Base-by-base conservation (phyloP, 176 grass and related monocot genomes). In the Avena insularis region DNA sequence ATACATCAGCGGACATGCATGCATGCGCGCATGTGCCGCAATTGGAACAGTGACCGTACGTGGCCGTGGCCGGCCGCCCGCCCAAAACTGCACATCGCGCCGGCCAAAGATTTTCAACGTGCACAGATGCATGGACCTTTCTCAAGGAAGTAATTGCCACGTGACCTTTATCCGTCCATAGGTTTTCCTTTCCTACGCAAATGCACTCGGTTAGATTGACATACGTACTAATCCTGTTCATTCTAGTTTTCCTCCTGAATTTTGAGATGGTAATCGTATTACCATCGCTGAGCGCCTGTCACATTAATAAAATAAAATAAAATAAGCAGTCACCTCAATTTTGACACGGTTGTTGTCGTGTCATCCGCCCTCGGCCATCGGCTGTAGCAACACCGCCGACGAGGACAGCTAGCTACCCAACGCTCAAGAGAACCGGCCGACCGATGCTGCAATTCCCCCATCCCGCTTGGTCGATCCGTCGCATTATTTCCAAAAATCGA, bases 61-160 rank as follows among this genome's bases (percentile, higher is more conserved):
- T 46, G 19, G 20, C 43, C 31, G 70, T 73, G 70, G 19, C 67
- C 40, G 69, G 21, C 33, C 33, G 19, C 5, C 43, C 70, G 70
- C 43, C 70, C 70, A 73, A 73, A 7, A 15, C 12, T 5, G 71
- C 20, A 74, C 71, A 49, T 12, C 14, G n/a, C 45, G 71, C 71
- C 12, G 71, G n/a, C 71, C 71, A 75, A 50, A 15, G 45, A 25
- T 49, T 23, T 74, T 49, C 71, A 49, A 49, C n/a, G 46, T 25
- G 71, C 71, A 23, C 35, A 36, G 25, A 25, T 25, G 25, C 20
- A 47, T 48, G 19, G 5, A 48, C 23, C 43, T 6, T 49, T 51
- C 71, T 75, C 46, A 49, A 51, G 72, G 45, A 45, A 25, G 11
- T 21, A 73, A 73, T 73, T 15, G 12, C n/a, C 71, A 75, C 72